Percentiles rank a stretch among this genome's conserved stretches.
phyloP scores from a whole-genome alignment of 2,329 filamentous ascomycete species.

The Ilyonectria mors-panacis region DNA sequence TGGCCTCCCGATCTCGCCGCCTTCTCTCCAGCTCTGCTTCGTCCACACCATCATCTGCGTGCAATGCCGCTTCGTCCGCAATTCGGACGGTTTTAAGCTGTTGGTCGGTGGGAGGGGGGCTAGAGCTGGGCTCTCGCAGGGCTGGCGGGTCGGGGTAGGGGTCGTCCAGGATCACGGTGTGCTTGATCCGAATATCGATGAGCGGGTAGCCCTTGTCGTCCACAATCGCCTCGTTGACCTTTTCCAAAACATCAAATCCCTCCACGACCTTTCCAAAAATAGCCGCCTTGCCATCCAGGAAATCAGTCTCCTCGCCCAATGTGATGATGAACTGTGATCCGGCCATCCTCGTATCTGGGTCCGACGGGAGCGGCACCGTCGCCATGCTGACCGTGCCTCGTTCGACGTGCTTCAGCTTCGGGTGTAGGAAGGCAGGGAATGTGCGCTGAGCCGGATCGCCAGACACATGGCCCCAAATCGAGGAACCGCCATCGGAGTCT shows the following conservation, averaged over 20 bases:
- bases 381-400: conserved; percentile 97
- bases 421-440: conserved; percentile 87
- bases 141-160: conserved; percentile 88
- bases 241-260: conserved; percentile 93
- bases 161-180: conserved; percentile 93
- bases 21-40: conserved; percentile 85
- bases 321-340: conserved; percentile 96
- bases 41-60: conserved; percentile 78
- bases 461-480: conserved; percentile 89
- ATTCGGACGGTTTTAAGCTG: conserved; percentile 95
- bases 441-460: conserved; percentile 77
- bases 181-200: conserved; percentile 94
- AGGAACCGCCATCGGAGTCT: conserved; percentile 92
- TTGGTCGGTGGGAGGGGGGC: conserved; percentile 84
- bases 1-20: conserved; percentile 89
- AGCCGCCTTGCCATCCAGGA: conserved; percentile 92
- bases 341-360: conserved; percentile 86
- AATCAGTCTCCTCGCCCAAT: conserved; percentile 89
- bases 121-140: conserved; percentile 82
- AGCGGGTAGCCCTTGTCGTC: conserved; percentile 89
- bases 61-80: conserved; percentile 86
- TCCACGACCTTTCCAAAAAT: conserved; percentile 97
- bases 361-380: conserved; percentile 81
- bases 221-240: conserved; percentile 91
- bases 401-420: conserved; percentile 89